These are phyloP conservation scores for Rhizophora apiculata DNA, from an alignment of 345 rosid genomes.

Conservation along the genomic window DNA sequence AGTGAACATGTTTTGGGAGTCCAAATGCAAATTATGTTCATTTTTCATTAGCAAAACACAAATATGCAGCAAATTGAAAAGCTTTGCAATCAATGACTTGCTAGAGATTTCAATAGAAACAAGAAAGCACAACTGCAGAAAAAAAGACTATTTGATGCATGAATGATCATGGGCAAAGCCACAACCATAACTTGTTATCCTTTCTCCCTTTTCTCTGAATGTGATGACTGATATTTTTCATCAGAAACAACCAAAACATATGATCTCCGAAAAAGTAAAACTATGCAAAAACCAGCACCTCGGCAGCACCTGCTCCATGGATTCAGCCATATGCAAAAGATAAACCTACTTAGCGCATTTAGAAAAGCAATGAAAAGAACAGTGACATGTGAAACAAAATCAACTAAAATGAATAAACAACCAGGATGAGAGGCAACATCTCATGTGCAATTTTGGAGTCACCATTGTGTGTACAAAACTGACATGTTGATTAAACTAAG, in stretches of 20 bases:
- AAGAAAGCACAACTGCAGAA: too few relatives aligned
- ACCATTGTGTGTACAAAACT: background rate
- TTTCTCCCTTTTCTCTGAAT: too few relatives aligned
- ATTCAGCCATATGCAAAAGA: background rate
- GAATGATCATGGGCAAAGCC: too few relatives aligned
- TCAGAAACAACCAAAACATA: background rate
- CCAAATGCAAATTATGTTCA: too few relatives aligned
- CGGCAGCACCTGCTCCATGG: background rate
- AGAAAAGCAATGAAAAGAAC: background rate
- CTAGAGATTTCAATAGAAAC: too few relatives aligned
- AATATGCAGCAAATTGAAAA: too few relatives aligned
- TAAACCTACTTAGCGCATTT: background rate
- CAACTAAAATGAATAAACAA: slow-evolving; percentile 1
- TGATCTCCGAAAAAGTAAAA: background rate
- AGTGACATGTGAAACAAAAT: background rate
- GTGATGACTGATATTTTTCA: background rate
- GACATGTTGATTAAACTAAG: background rate
- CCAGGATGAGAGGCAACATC: background rate
- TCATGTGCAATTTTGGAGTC: background rate
- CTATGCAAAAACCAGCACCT: background rate
- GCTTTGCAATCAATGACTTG: too few relatives aligned
- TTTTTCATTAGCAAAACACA: too few relatives aligned
- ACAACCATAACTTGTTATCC: too few relatives aligned
- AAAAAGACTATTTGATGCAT: too few relatives aligned
- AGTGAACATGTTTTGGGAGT: too few relatives aligned